Base-by-base conservation (phyloP, 352 stramenopile species). In the Thalassiosira delicatula region DNA sequence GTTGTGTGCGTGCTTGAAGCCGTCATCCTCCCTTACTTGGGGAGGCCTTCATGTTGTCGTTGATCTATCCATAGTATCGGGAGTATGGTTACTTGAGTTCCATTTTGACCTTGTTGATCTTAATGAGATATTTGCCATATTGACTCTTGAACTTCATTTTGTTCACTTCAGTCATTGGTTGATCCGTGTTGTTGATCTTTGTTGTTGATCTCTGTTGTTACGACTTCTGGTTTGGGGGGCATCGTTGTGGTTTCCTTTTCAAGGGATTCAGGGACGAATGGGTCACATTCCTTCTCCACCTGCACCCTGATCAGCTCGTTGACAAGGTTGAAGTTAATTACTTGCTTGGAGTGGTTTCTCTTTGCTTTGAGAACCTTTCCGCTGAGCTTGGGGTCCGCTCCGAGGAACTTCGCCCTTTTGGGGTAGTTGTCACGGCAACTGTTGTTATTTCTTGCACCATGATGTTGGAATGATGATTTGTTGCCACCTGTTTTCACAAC, bases 1-100 rank as follows among this genome's bases (percentile, higher is more conserved):
- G 11, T 69, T 29, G 29, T 70, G 19, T n/a, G 46, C 19, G 0
- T 11, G 19, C 5, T 56, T 40, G 23, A 35, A 70, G 21, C 37
- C 37, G 11, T 19, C 5, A 33, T 70, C 37, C 21, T 56, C 37
- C 2, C 23, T 27, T 5, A 70, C n/a, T n/a, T n/a, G n/a, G 61
- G 19, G 21, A 33, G 19, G 61, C 1, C 61, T 70, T 70, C 61
- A 70, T 70, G 19, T 70, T 40, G 21, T 70, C 61, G 21, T 70
- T 1, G 35, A 33, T 56, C 25, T 70, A 40, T 1, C 61, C 61
- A 21, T 35, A 70, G 33, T 70, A 70, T n/a, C 35, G 53, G 61
- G 37, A 42, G 46, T n/a, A 70, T 4, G 46, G 23, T 29, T 70
- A 21, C 21, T 56, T 56, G 32, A 70, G 42, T 56, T 70, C 5